Evolutionary conservation across 1,284 basidiomycete species (phyloP), one percentile per base, ranked within the genome.

Genomic region (Fomes fomentarius): DNA sequence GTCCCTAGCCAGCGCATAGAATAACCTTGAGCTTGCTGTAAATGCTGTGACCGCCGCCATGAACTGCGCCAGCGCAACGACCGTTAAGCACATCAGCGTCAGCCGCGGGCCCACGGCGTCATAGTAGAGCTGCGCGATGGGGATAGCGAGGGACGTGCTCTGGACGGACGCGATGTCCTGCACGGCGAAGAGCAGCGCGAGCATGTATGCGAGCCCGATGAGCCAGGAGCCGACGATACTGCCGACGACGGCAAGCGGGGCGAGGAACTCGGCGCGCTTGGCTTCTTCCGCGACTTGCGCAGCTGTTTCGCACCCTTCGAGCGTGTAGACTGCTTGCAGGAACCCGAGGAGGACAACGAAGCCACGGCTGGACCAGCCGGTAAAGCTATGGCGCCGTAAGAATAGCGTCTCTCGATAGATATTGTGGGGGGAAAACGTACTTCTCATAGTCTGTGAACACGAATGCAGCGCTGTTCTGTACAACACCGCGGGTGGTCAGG

Each of bases 251-350:
- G 80, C 83, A 33, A 83, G 68, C 5, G 83, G 83, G 0, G 83
- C 81, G 21, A 84, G 78, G 44, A 81, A 57, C 52, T 82, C 80
- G 0, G 83, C 83, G 38, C 79, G 77, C 42, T 75, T 70, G 24
- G 82, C 82, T 67, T 85, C 82, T 66, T 84, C 83, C 4, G 83
- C 82, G 7, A 84, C 77, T 66, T 84, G 83, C 22, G 82, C 83
- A 33, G 82, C 82, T 5, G 83, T 84, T 65, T 84, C 83, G 64
- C 83, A 84, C 17, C 83, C 83, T 69, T 83, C 83, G 22, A 84
- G 74, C 1, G 83, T 83, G 62, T 84, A 85, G 5, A 85, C 82
- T 3, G 82, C 82, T 76, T 84, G 81, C 4, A 84, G 74, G 65
- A 84, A 84, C 3, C 83, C 83, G 10, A 85, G 73, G 19, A 84